These are phyloP conservation scores for Xylaria flabelliformis DNA, from an alignment of 495 filamentous ascomycete genomes.

Conservation along the genomic window DNA sequence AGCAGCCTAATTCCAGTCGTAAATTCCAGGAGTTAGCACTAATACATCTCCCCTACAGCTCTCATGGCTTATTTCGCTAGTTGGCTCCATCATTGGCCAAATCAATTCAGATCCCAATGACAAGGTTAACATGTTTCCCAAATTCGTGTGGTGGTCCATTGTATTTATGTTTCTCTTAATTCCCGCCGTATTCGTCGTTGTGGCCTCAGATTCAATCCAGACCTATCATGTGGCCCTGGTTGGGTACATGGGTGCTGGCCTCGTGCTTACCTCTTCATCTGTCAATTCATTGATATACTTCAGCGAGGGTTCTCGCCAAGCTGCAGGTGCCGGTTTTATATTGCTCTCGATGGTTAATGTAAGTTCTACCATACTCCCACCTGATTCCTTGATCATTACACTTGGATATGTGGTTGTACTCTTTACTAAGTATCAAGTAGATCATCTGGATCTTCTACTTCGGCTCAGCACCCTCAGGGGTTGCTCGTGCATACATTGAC, in stretches of 20 bases:
- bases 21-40: conserved; percentile 9
- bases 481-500: conserved; percentile 89
- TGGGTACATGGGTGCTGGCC: conserved; percentile 80
- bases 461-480: conserved; percentile 87
- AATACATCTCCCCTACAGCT: conserved; percentile 59
- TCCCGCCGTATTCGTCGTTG: conserved; percentile 75
- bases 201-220: conserved; percentile 79
- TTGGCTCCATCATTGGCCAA: conserved; percentile 81
- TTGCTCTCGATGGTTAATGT: conserved; percentile 95
- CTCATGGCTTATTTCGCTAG: conserved; percentile 92
- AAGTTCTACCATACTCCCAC: conserved; percentile 44
- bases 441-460: conserved; percentile 99
- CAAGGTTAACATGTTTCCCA: conserved; percentile 63
- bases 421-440: conserved; percentile 50
- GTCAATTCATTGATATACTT: conserved; percentile 83
- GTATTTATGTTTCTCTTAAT: conserved; percentile 86
- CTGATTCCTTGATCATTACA: neutral
- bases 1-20: conserved; percentile 42
- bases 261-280: conserved; percentile 83
- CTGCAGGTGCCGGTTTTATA: conserved; percentile 91
- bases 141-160: conserved; percentile 88
- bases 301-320: conserved; percentile 73
- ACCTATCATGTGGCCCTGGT: conserved; percentile 93
- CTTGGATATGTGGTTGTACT: conserved; percentile 29
- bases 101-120: conserved; percentile 45